Evolutionary conservation across 2,329 filamentous ascomycete species (phyloP).

Genomic region (Aspergillus sp.): DNA sequence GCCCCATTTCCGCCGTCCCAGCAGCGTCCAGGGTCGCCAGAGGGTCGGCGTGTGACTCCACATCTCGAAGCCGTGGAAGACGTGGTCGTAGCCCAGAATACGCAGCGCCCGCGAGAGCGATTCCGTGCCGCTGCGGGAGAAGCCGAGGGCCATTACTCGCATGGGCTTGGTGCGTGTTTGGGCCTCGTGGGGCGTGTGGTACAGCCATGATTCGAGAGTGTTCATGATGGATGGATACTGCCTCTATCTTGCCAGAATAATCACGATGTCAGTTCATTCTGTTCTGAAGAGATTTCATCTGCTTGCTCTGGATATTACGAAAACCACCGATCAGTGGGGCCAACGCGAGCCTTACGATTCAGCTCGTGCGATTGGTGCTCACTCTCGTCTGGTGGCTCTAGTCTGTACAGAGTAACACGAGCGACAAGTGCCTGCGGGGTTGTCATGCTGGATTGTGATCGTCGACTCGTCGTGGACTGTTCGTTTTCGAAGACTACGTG

Average conservation of each 20-base stretch:
- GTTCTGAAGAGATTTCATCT: not conserved
- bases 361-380: not conserved
- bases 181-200: not conserved
- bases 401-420: not conserved
- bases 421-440: no score
- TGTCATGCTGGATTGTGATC: not conserved
- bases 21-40: slow-evolving; percentile 6
- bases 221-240: not conserved
- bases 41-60: slow-evolving; percentile 1
- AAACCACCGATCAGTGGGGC: not conserved
- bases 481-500: no score
- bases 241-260: not conserved
- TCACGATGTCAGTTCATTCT: not conserved
- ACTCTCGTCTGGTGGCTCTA: not conserved
- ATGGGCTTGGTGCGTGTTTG: slow-evolving; percentile 16
- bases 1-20: slow-evolving; percentile 7
- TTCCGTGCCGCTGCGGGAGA: slow-evolving; percentile 26
- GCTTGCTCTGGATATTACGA: not conserved
- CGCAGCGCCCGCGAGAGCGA: slow-evolving; percentile 26
- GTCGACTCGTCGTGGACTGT: not conserved
- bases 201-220: not conserved
- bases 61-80: slow-evolving; percentile 23
- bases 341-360: not conserved
- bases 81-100: slow-evolving; percentile 25
- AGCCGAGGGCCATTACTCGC: slow-evolving; percentile 24